Evolutionary conservation across 768 basidiomycete genomes (phyloP).

Genomic region (Lactarius evosmus): DNA sequence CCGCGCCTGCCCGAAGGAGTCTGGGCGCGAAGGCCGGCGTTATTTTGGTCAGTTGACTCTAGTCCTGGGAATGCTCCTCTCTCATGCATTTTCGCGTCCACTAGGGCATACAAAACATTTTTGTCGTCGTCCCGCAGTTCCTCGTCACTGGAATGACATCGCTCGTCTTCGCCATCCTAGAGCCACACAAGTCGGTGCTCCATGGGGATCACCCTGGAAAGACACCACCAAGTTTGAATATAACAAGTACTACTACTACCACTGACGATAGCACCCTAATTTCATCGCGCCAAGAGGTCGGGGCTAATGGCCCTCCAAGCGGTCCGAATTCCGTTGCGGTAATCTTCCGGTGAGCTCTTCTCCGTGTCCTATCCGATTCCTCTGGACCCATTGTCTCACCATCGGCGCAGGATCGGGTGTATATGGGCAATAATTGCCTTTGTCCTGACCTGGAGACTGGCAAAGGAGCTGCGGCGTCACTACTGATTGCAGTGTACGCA

Average conservation of each 20-base stretch:
- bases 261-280: neutral
- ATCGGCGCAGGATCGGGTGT: slow-evolving; percentile 28
- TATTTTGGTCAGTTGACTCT: slow-evolving; percentile 57
- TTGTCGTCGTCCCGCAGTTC: slow-evolving; percentile 92
- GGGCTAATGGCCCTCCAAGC: slow-evolving; percentile 26
- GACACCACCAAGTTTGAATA: slow-evolving; percentile 14
- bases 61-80: slow-evolving; percentile 1
- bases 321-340: slow-evolving; percentile 41
- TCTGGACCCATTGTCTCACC: neutral
- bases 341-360: slow-evolving; percentile 38
- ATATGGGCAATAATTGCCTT: slow-evolving; percentile 31
- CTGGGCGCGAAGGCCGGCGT: slow-evolving; percentile 85
- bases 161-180: slow-evolving; percentile 82
- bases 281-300: slow-evolving; percentile 22
- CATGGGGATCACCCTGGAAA: slow-evolving; percentile 25
- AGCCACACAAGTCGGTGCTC: slow-evolving; percentile 50
- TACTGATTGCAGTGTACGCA: slow-evolving; percentile 3
- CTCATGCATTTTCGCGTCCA: neutral
- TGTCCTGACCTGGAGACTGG: slow-evolving; percentile 29
- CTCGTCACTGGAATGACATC: slow-evolving; percentile 84
- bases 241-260: neutral
- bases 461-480: slow-evolving; percentile 26
- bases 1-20: slow-evolving; percentile 27
- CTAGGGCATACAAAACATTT: slow-evolving; percentile 94
- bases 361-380: neutral